phyloP scores from a whole-genome alignment of 1,284 basidiomycete species.

The Vanrija sp. region DNA sequence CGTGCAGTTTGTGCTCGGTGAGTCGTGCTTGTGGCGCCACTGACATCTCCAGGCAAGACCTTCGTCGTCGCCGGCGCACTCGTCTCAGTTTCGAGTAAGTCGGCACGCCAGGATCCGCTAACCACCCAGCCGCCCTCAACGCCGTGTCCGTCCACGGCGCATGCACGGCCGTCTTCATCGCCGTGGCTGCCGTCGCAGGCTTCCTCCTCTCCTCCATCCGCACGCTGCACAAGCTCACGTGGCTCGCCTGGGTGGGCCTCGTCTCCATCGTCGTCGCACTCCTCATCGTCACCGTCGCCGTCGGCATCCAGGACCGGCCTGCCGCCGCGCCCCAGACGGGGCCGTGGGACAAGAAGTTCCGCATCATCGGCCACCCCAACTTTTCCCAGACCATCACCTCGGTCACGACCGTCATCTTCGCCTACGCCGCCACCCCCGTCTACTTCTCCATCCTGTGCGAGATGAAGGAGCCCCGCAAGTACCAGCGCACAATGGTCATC shows the following conservation, averaged over 20 bases:
- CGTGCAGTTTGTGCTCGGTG: constrained; percentile 6
- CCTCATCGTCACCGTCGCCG: constrained; percentile 39
- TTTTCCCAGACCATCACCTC: constrained; percentile 27
- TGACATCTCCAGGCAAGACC: constrained; percentile 14
- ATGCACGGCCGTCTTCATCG: constrained; percentile 39
- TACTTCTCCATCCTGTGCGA: constrained; percentile 5
- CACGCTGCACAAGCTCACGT: constrained; percentile 33
- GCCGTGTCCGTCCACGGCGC: constrained; percentile 33
- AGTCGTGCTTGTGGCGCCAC: too few species aligned
- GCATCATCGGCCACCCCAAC: constrained; percentile 24
- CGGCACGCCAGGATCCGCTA: constrained; percentile 14
- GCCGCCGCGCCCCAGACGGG: constrained; percentile 36
- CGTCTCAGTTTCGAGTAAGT: constrained; percentile 18
- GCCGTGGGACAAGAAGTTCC: constrained; percentile 34
- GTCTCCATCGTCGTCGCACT: constrained; percentile 25
- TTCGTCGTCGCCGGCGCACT: constrained; percentile 8
- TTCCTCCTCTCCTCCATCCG: constrained; percentile 35
- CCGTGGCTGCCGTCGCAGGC: constrained; percentile 25
- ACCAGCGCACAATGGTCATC: background rate
- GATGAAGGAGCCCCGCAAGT: background rate
- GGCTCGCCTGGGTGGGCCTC: constrained; percentile 42
- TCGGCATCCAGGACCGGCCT: constrained; percentile 41
- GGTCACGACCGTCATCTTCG: constrained; percentile 15
- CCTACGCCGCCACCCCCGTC: constrained; percentile 12
- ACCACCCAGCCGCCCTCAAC: constrained; percentile 37